Conservation (phyloP, 2,329 filamentous ascomycete species). For the Drechslerella dactyloides region DNA sequence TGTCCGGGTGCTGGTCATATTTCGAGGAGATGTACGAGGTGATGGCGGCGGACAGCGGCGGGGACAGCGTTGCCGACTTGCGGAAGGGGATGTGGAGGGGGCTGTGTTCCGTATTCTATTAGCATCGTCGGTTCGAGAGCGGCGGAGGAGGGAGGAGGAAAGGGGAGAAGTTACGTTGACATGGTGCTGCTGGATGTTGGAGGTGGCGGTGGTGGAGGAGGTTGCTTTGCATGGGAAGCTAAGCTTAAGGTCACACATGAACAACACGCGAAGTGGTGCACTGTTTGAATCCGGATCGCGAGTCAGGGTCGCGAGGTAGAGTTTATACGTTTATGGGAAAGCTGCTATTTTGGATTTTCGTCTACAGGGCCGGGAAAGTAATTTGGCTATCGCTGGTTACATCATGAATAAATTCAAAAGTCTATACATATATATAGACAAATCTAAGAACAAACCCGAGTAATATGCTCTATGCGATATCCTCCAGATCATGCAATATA, state of each 20-base stretch:
- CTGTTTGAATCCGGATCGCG: too few relatives aligned
- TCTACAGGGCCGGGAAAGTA: too few relatives aligned
- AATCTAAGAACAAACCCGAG: too few relatives aligned
- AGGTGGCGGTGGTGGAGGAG: background rate
- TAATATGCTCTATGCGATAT: too few relatives aligned
- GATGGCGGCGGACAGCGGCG: slow-evolving; percentile 74
- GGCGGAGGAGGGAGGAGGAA: background rate
- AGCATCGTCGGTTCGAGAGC: background rate
- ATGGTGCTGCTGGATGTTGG: slow-evolving; percentile 14
- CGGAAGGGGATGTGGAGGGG: slow-evolving; percentile 81
- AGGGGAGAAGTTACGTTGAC: slow-evolving; percentile 33
- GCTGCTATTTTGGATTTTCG: too few relatives aligned
- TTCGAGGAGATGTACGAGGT: slow-evolving; percentile 95
- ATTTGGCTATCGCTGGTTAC: too few relatives aligned
- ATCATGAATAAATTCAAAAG: too few relatives aligned
- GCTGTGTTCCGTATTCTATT: slow-evolving; percentile 7
- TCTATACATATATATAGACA: too few relatives aligned
- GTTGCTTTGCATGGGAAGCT: background rate
- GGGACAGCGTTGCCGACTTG: slow-evolving; percentile 75
- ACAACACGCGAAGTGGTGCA: too few relatives aligned
- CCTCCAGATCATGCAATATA: too few relatives aligned
- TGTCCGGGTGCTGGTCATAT: slow-evolving; percentile 98
- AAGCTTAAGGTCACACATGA: background rate
- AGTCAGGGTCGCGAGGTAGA: too few relatives aligned
- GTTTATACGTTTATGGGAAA: too few relatives aligned